A percentile compares a stretch with the other conserved stretches of the same genome.
phyloP scores from a whole-genome alignment of 2,329 filamentous ascomycete genomes.

The Colletotrichum gigasporum region DNA sequence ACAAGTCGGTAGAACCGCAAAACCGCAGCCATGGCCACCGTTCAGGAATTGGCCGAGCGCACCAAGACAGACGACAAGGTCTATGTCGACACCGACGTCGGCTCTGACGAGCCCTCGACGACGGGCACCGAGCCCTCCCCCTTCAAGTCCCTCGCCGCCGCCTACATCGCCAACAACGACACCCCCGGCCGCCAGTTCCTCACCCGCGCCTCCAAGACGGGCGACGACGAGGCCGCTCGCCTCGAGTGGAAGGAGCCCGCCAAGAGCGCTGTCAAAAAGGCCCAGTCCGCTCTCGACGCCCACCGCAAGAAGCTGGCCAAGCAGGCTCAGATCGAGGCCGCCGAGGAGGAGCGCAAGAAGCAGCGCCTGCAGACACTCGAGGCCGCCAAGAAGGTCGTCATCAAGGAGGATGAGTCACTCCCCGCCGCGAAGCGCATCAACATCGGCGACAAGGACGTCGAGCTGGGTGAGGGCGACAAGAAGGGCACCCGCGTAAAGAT shows the following conservation, averaged over 20 bases:
- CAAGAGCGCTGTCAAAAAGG: constrained; percentile 89
- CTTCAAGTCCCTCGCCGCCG: constrained; percentile 83
- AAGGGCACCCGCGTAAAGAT: constrained; percentile 82
- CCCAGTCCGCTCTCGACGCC: constrained; percentile 75
- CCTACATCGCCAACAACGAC: constrained; percentile 76
- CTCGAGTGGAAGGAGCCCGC: constrained; percentile 83
- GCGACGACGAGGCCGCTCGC: constrained; percentile 70
- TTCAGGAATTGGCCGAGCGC: constrained; percentile 61
- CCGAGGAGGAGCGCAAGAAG: constrained; percentile 73
- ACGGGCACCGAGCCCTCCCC: constrained; percentile 77
- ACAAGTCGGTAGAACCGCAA: neutral
- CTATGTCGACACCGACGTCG: constrained; percentile 85
- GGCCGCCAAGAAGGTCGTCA: constrained; percentile 79
- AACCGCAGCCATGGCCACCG: constrained; percentile 47
- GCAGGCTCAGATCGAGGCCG: constrained; percentile 76
- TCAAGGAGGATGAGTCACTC: constrained; percentile 75
- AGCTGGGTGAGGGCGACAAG: constrained; percentile 64
- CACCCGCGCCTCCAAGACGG: constrained; percentile 73
- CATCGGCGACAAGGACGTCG: constrained; percentile 75
- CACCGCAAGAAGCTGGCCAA: constrained; percentile 88
- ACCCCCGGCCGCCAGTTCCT: constrained; percentile 69
- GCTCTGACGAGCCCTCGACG: constrained; percentile 74
- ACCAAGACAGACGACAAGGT: constrained; percentile 59
- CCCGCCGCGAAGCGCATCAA: constrained; percentile 80
- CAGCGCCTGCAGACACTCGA: constrained; percentile 72